Conservation (phyloP, 306 rosid species). For the Malus sieversii region DNA sequence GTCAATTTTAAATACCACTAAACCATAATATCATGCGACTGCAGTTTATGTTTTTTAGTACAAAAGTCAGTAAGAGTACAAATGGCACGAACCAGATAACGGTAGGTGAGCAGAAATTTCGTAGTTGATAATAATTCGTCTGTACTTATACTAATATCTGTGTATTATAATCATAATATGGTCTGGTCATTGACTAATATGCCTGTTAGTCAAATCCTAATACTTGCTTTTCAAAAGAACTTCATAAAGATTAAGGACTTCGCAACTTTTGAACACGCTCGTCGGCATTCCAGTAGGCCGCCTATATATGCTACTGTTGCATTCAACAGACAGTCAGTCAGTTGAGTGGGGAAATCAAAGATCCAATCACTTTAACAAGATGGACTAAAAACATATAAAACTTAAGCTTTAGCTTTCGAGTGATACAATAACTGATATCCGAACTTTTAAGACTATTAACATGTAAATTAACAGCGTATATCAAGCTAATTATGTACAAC, state of each 20-base stretch:
- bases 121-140: neutral
- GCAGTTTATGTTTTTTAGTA: too few relatives aligned
- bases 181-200: neutral
- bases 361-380: neutral
- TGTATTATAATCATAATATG: too few relatives aligned
- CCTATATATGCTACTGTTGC: neutral
- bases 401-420: too few relatives aligned
- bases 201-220: neutral
- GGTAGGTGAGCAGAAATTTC: conserved; percentile 4
- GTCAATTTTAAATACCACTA: too few relatives aligned
- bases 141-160: neutral
- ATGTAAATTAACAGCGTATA: neutral
- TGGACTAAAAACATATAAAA: neutral
- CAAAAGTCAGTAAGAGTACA: neutral
- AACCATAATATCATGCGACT: too few relatives aligned
- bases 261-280: neutral
- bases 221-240: neutral
- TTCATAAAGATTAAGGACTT: neutral
- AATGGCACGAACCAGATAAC: neutral
- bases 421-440: neutral
- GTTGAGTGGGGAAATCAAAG: neutral
- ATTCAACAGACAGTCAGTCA: neutral
- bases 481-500: neutral
- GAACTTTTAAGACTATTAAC: neutral
- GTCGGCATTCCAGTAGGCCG: neutral